These are phyloP conservation scores for Globisporangium rhizosaccharum DNA, from an alignment of 352 stramenopile genomes.

Conservation along the genomic window DNA sequence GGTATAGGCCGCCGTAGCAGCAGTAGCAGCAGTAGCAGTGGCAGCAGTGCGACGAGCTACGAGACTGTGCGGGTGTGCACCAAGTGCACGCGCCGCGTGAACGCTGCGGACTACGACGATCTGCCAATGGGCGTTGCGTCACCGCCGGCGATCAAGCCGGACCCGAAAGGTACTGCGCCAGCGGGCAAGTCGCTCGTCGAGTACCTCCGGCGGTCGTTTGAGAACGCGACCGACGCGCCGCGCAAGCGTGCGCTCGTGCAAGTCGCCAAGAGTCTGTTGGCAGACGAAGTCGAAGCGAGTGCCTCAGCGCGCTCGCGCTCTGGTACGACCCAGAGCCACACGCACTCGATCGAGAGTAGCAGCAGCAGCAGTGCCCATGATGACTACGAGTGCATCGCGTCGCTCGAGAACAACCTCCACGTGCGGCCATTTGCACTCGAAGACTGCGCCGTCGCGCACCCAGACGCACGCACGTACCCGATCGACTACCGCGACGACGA, in stretches of 20 bases:
- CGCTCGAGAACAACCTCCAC: conserved; percentile 16
- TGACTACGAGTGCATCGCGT: conserved; percentile 17
- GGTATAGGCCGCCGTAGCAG: conserved; percentile 18
- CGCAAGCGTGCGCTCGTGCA: conserved; percentile 31
- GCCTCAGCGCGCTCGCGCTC: neutral
- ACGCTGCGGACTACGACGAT: conserved; percentile 48
- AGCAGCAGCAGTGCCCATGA: neutral
- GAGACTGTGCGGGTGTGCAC: conserved; percentile 36
- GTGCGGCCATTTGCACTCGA: conserved; percentile 19
- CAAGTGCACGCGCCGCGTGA: conserved; percentile 46
- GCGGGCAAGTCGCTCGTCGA: conserved; percentile 27
- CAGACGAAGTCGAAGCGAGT: conserved; percentile 16
- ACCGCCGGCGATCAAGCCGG: conserved; percentile 19
- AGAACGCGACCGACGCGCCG: conserved; percentile 15
- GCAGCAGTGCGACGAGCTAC: neutral
- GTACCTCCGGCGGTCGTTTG: conserved; percentile 34
- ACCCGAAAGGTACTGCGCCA: conserved; percentile 16
- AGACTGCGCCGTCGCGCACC: conserved; percentile 22
- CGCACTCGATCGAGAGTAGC: neutral
- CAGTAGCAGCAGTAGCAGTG: neutral
- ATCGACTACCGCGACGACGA: conserved; percentile 22
- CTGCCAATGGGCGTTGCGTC: conserved; percentile 19
- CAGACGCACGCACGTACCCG: conserved; percentile 26
- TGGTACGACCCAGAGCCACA: conserved; percentile 4
- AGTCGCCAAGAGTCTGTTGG: conserved; percentile 49